Conservation (phyloP, 73 alveolate species). For the Paramecium sonneborni region DNA sequence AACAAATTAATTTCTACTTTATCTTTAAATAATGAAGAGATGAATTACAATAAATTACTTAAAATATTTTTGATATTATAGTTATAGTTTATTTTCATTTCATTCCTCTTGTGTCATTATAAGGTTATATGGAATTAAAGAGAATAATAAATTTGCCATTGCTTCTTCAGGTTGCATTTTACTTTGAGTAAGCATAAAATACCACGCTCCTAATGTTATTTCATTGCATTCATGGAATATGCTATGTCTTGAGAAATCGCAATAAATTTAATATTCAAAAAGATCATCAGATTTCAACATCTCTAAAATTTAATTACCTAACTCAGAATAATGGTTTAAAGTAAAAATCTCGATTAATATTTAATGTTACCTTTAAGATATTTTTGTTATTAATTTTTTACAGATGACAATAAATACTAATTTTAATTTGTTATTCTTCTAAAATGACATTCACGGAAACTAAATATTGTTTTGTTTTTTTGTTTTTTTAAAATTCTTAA, state of each 20-base stretch:
- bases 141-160: not conserved
- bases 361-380: not conserved
- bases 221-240: not conserved
- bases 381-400: not conserved
- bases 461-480: not conserved
- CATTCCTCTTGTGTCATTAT: not conserved
- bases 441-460: not conserved
- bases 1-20: too few relatives aligned
- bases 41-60: too few relatives aligned
- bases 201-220: not conserved
- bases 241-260: not conserved
- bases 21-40: too few relatives aligned
- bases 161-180: not conserved
- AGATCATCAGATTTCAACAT: not conserved
- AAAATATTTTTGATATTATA: too few relatives aligned
- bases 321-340: not conserved
- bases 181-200: not conserved
- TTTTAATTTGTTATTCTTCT: not conserved
- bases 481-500: not conserved
- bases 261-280: not conserved
- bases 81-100: not conserved
- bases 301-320: not conserved
- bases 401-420: not conserved
- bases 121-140: not conserved
- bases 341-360: not conserved